phyloP scores from a whole-genome alignment of 2,329 filamentous ascomycete species.

The Fusarium veterinarium region DNA sequence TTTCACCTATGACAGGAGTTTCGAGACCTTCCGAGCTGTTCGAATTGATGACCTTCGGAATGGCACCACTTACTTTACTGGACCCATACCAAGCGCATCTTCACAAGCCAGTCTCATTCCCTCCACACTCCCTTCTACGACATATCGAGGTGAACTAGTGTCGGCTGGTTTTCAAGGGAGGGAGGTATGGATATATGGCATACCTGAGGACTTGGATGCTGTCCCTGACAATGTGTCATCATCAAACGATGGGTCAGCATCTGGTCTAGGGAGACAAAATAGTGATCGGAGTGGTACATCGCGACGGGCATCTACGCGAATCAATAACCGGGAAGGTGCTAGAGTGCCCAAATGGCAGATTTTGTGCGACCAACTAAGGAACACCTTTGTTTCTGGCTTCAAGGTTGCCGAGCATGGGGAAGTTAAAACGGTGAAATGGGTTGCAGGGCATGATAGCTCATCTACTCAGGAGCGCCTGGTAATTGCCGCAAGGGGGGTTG shows the following conservation, averaged over 20 bases:
- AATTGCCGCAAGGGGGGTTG: conserved; percentile 78
- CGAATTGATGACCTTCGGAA: conserved; percentile 79
- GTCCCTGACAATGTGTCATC: conserved; percentile 57
- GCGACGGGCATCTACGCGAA: conserved; percentile 48
- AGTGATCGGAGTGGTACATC: conserved; percentile 46
- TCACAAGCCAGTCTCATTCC: conserved; percentile 72
- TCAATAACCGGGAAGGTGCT: conserved; percentile 45
- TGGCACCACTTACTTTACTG: conserved; percentile 83
- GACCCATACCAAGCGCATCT: conserved; percentile 66
- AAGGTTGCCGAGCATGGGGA: conserved; percentile 74
- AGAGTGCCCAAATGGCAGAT: conserved; percentile 75
- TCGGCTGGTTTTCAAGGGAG: conserved; percentile 78
- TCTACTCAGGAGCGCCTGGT: conserved; percentile 69
- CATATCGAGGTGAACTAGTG: conserved; percentile 76
- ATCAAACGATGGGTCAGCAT: conserved; percentile 37
- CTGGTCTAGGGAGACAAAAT: conserved; percentile 47
- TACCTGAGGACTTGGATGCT: conserved; percentile 78
- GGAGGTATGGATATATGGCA: conserved; percentile 82
- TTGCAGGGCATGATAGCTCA: conserved; percentile 64
- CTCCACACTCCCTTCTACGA: conserved; percentile 75
- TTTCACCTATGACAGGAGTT: conserved; percentile 80
- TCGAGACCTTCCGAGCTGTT: conserved; percentile 82
- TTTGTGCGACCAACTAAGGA: conserved; percentile 74
- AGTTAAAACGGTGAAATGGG: conserved; percentile 78
- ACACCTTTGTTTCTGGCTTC: conserved; percentile 75